phyloP scores from a whole-genome alignment of 352 stramenopile genomes.

The Phytophthora ohioensis region DNA sequence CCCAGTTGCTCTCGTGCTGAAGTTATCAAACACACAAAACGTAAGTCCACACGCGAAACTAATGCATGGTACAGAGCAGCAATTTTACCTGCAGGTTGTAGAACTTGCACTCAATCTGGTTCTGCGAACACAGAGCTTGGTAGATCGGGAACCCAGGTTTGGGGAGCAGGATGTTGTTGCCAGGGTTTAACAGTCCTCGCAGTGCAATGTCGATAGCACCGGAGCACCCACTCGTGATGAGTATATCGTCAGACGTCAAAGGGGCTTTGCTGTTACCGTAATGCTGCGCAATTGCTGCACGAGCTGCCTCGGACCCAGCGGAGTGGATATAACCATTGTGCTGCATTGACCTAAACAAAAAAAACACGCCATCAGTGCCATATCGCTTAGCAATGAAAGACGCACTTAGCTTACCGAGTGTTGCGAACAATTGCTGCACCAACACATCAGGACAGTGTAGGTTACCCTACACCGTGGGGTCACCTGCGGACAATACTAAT shows the following conservation, averaged over 20 bases:
- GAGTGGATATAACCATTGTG: slow-evolving; percentile 95
- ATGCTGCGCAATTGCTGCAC: slow-evolving; percentile 88
- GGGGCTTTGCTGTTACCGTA: slow-evolving; percentile 66
- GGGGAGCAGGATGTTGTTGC: slow-evolving; percentile 94
- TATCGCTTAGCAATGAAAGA: not conserved
- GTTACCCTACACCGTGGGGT: slow-evolving; percentile 94
- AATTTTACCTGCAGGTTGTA: slow-evolving; percentile 83
- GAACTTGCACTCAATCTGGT: slow-evolving; percentile 89
- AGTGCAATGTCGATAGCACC: slow-evolving; percentile 95
- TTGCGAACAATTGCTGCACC: slow-evolving; percentile 79
- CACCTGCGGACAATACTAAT: slow-evolving; percentile 49
- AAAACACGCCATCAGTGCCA: not conserved
- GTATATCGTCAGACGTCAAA: slow-evolving; percentile 92
- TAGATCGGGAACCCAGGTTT: slow-evolving; percentile 96
- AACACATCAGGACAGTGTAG: slow-evolving; percentile 91
- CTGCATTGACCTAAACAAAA: slow-evolving; percentile 65
- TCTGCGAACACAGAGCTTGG: slow-evolving; percentile 93
- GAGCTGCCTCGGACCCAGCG: slow-evolving; percentile 83
- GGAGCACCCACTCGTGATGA: slow-evolving; percentile 94
- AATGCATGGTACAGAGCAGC: not conserved
- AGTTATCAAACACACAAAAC: not conserved
- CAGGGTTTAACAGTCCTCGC: slow-evolving; percentile 89
- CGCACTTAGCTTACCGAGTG: slow-evolving; percentile 44
- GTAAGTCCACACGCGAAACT: not conserved
- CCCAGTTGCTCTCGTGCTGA: slow-evolving; percentile 90